Conservation (phyloP, 345 rosid species). For the Corchorus olitorius region DNA sequence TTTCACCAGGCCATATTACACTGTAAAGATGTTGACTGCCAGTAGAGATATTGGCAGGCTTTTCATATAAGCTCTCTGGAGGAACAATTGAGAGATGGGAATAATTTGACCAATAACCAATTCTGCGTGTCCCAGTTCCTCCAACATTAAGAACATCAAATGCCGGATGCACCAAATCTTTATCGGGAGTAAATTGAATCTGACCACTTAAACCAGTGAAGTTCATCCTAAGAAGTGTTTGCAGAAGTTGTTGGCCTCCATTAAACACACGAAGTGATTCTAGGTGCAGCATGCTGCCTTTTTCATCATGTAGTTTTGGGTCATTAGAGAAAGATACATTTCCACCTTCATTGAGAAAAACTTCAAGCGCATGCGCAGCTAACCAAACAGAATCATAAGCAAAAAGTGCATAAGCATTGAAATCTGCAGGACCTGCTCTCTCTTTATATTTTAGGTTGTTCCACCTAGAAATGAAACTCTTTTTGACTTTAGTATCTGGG, state of each 20-base stretch:
- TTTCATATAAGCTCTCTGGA: constrained; percentile 62
- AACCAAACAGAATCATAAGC: constrained; percentile 97
- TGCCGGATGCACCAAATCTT: constrained; percentile 66
- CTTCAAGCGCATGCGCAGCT: constrained; percentile 78
- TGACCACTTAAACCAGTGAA: constrained; percentile 77
- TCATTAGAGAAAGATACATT: constrained; percentile 67
- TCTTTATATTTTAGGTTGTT: constrained; percentile 45
- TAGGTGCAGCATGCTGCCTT: constrained; percentile 52
- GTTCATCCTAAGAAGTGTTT: constrained; percentile 53
- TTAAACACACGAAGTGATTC: constrained; percentile 61
- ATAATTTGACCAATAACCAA: constrained; percentile 92
- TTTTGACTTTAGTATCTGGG: constrained; percentile 62
- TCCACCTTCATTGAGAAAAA: constrained; percentile 61
- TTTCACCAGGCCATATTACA: constrained; percentile 88
- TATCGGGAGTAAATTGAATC: constrained; percentile 58
- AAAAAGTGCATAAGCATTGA: constrained; percentile 77
- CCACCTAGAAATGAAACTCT: constrained; percentile 54
- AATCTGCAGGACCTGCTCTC: constrained; percentile 34
- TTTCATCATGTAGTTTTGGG: constrained; percentile 48
- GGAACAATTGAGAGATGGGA: constrained; percentile 66
- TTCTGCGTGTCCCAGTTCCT: constrained; percentile 58
- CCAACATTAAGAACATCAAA: constrained; percentile 74
- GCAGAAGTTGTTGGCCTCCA: constrained; percentile 72
- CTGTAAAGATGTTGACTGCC: constrained; percentile 53
- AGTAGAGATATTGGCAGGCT: constrained; percentile 51